Evolutionary conservation across 176 grass and related monocot genomes (phyloP).

Genomic region (Typha latifolia): DNA sequence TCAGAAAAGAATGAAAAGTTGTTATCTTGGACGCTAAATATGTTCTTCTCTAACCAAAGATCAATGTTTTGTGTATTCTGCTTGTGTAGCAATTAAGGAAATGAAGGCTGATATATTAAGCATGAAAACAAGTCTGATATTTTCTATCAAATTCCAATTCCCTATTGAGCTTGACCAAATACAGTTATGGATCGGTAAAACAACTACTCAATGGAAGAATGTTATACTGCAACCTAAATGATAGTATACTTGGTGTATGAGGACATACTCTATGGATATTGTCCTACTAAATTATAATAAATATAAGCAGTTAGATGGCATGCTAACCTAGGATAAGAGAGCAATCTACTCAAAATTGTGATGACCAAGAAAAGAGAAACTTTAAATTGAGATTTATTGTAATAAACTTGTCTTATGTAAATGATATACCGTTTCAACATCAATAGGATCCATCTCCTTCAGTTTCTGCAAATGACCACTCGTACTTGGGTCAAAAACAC

Average conservation of each 20-base stretch:
- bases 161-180: too few species aligned
- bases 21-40: too few species aligned
- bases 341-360: background rate
- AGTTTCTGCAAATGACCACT: slow-evolving; percentile 87
- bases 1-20: too few species aligned
- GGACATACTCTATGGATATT: too few species aligned
- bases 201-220: background rate
- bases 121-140: too few species aligned
- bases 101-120: too few species aligned
- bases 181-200: background rate
- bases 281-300: background rate
- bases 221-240: background rate
- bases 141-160: too few species aligned
- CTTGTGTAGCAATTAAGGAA: too few species aligned
- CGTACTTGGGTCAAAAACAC: slow-evolving; percentile 90
- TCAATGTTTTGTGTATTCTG: too few species aligned
- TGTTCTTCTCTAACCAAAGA: too few species aligned
- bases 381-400: background rate
- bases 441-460: slow-evolving; percentile 98
- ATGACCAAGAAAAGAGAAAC: too few species aligned
- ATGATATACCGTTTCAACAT: slow-evolving; percentile 89
- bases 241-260: too few species aligned
- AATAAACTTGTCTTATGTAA: background rate
- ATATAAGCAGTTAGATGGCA: background rate
- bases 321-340: background rate